Evolutionary conservation across 164 flowering plant genomes (phyloP).

Genomic region (Piper longum): DNA sequence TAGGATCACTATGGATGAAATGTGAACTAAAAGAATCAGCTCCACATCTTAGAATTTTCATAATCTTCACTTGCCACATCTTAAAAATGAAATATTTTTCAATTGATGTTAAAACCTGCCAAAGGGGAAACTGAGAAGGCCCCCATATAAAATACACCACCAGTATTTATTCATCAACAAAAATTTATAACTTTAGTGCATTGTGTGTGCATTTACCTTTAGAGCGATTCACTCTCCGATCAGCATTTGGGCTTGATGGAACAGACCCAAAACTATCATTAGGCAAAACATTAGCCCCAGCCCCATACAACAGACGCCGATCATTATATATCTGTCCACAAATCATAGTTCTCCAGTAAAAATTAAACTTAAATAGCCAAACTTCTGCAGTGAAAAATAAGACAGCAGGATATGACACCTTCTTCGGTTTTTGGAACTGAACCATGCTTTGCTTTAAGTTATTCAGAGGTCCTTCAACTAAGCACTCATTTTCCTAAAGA

Average conservation of each 20-base stretch:
- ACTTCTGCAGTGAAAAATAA: too few relatives aligned
- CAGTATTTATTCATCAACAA: too few relatives aligned
- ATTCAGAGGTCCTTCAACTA: constrained; percentile 97
- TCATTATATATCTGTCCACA: constrained; percentile 74
- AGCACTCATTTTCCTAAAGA: constrained; percentile 79
- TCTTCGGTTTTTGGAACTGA: constrained; percentile 96
- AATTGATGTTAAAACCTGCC: background rate
- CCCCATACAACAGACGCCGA: constrained; percentile 70
- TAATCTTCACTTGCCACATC: too few relatives aligned
- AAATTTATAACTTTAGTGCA: background rate
- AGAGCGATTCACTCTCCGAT: constrained; percentile 51
- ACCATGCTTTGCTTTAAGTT: constrained; percentile 99
- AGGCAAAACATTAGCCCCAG: constrained; percentile 65
- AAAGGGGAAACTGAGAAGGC: too few relatives aligned
- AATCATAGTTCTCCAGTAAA: background rate
- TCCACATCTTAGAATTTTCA: too few relatives aligned
- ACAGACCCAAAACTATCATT: constrained; percentile 49
- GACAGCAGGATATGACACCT: constrained; percentile 31
- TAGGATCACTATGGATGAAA: too few relatives aligned
- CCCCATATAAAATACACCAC: too few relatives aligned
- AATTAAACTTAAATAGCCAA: background rate
- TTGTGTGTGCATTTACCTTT: constrained; percentile 40
- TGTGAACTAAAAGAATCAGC: too few relatives aligned
- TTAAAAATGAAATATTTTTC: too few relatives aligned
- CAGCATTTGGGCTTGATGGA: constrained; percentile 43